Evolutionary conservation across 176 grass and related monocot species (phyloP).

Genomic region (Rhynchospora pubera): DNA sequence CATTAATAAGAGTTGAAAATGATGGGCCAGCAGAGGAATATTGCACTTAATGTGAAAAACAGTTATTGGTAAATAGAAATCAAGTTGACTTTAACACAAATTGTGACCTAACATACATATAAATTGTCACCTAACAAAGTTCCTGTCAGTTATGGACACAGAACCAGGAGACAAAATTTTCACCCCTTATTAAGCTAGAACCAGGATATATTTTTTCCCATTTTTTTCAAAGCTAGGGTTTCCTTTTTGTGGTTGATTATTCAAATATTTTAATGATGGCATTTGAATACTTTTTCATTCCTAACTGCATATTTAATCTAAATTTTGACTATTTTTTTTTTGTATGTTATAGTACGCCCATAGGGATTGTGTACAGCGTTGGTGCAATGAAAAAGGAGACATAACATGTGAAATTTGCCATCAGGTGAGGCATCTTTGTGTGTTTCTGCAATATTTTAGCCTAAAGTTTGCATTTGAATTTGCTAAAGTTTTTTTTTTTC

Average conservation of each 20-base stretch:
- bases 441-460: background rate
- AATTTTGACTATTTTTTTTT: slow-evolving; percentile 16
- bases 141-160: background rate
- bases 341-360: slow-evolving; percentile 67
- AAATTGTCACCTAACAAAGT: background rate
- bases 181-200: too few relatives aligned
- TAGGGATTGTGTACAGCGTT: slow-evolving; percentile 70
- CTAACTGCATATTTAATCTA: slow-evolving; percentile 17
- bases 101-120: background rate
- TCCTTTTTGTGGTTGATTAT: slow-evolving; percentile 14
- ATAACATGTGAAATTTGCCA: slow-evolving; percentile 68
- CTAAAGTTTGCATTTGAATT: background rate
- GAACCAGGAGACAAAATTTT: background rate
- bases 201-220: background rate
- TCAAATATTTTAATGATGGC: background rate
- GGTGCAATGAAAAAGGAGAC: slow-evolving; percentile 96
- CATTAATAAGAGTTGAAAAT: background rate
- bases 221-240: background rate
- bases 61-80: background rate
- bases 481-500: background rate
- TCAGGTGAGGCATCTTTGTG: slow-evolving; percentile 4
- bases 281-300: background rate
- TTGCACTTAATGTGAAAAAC: background rate
- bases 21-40: background rate
- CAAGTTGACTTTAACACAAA: background rate